Evolutionary conservation across 805 yeast species (phyloP), one percentile per base, ranked within the genome.

Genomic region (Zygosaccharomyces bailii): DNA sequence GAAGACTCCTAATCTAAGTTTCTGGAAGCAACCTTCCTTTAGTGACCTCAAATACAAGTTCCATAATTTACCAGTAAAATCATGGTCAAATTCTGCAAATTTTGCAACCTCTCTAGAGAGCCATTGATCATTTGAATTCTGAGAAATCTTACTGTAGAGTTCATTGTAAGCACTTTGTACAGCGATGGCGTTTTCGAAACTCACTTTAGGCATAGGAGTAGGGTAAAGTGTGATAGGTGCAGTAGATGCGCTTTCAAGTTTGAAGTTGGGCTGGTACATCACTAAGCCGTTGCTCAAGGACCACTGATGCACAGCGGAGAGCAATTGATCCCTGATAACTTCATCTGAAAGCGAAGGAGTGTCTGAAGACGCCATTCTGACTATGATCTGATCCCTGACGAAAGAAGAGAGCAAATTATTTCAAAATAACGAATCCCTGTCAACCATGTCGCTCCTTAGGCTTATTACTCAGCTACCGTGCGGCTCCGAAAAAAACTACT

Each of bases 221-320:
- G 99, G 99, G 58, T 73, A 88, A 21, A 91, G 57, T 1, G 99
- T 93, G 7, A 88, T 80, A 30, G 99, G 99, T 1, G 96, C 96
- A 41, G 75, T 75, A 16, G 66, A 66, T 11, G 79, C 74, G 33
- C 69, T 69, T 53, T 67, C 73, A 17, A 57, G 49, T 9, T 68
- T 49, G 55, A 72, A 79, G 19, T 74, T 70, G 1, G 82, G 80
- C 1, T 89, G 88, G 55, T 86, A 83, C 81, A 90, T 82, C n/a
- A 80, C 75, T 34, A 90, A 70, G 2, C 97, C 96, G 66, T 87
- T 79, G 39, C 84, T 74, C 39, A 90, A 66, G 4, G 85, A 72
- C 86, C 93, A 89, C 51, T 89, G 96, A 39, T 75, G 73, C 24
- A 84, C 56, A 37, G 73, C 72, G 42, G 73, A 73, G 39, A 72